phyloP scores from a whole-genome alignment of 208 protist genomes.

The Wallacemonas sp. region DNA sequence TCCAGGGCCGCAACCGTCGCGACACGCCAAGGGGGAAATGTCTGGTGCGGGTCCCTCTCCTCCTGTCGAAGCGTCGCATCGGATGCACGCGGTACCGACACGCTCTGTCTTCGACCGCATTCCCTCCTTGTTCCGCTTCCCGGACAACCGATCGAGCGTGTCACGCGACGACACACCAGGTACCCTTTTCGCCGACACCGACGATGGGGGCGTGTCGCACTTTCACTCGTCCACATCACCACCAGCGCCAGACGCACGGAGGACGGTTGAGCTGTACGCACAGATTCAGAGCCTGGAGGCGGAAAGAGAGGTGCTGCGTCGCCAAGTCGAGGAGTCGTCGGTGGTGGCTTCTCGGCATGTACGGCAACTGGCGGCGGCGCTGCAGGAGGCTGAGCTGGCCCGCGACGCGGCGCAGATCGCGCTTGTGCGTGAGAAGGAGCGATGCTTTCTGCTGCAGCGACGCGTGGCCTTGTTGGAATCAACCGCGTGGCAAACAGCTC shows the following conservation, averaged over 20 bases:
- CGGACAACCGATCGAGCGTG: constrained; percentile 11
- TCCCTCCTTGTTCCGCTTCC: constrained; percentile 10
- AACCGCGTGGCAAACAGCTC: not conserved
- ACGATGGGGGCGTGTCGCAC: not conserved
- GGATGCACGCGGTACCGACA: not conserved
- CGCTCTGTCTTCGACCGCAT: constrained; percentile 1
- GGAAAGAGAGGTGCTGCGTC: constrained; percentile 15
- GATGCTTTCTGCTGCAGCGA: constrained; percentile 26
- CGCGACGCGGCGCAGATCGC: constrained; percentile 35
- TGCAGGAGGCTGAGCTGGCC: constrained; percentile 15
- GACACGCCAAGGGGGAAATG: no score
- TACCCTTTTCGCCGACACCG: not conserved
- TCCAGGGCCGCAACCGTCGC: no score
- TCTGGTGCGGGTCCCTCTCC: no score
- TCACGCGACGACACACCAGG: not conserved
- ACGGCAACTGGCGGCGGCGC: not conserved
- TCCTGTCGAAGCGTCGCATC: not conserved
- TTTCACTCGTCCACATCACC: no score
- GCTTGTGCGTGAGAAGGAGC: constrained; percentile 37
- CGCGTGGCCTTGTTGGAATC: constrained; percentile 9
- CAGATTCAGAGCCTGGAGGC: constrained; percentile 8
- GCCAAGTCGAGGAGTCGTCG: not conserved
- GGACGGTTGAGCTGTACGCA: not conserved
- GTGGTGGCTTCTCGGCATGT: not conserved
- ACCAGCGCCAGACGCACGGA: no score